Evolutionary conservation across 306 rosid species (phyloP).

Genomic region (Echinosophora koreensis): DNA sequence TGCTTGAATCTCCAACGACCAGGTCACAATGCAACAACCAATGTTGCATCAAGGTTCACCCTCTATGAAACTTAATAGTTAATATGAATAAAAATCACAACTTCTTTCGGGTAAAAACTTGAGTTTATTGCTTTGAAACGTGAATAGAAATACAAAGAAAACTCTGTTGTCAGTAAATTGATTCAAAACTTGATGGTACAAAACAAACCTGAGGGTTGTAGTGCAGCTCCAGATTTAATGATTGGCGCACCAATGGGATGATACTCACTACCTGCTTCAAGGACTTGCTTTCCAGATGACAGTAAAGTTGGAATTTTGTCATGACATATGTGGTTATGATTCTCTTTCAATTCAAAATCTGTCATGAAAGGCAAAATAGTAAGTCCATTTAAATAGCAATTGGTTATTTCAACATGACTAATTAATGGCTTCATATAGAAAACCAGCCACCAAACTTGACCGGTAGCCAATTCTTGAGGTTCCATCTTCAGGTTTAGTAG

Average conservation of each 20-base stretch:
- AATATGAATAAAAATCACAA: not conserved
- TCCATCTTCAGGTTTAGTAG: conserved; percentile 63
- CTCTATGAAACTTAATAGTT: not conserved
- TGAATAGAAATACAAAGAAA: not conserved
- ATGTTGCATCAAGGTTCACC: no score
- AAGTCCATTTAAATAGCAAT: conserved; percentile 40
- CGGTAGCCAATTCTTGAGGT: conserved; percentile 62
- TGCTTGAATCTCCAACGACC: no score
- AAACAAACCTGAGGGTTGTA: conserved; percentile 89
- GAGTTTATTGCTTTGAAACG: not conserved
- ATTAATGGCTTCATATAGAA: conserved; percentile 70
- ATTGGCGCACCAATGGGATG: conserved; percentile 78
- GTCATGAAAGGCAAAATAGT: not conserved
- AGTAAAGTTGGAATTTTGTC: conserved; percentile 52
- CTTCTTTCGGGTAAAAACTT: not conserved
- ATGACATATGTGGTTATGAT: conserved; percentile 31
- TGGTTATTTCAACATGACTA: conserved; percentile 41
- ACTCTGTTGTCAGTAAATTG: not conserved
- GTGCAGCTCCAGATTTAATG: conserved; percentile 74
- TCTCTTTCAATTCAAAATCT: conserved; percentile 40
- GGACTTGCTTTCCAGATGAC: conserved; percentile 73
- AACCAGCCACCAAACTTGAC: conserved; percentile 78
- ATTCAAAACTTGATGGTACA: conserved; percentile 17
- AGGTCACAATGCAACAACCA: no score
- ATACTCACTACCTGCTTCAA: conserved; percentile 59